A percentile compares a stretch with the other conserved stretches of the same genome.
Evolutionary conservation across 176 grass and related monocot species (phyloP).

Genomic region (Typha latifolia): DNA sequence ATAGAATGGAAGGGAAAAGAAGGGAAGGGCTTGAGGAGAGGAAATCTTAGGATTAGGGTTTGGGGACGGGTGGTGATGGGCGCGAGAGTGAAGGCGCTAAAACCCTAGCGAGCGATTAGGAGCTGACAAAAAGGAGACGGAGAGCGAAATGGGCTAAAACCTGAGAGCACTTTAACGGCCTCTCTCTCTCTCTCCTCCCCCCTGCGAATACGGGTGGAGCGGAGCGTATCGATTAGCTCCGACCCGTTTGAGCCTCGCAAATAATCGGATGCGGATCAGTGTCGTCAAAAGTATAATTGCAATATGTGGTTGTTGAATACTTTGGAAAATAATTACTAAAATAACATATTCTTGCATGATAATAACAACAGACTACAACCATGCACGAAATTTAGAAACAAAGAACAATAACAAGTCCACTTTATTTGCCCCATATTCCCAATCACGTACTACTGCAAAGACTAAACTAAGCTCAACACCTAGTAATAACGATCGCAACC

Average conservation of each 20-base stretch:
- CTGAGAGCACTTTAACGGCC: background rate
- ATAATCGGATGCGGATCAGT: background rate
- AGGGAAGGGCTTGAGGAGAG: background rate
- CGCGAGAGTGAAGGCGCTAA: background rate
- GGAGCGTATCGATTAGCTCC: background rate
- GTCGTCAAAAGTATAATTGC: no score
- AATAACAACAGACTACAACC: no score
- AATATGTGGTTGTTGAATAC: no score
- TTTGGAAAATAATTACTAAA: no score
- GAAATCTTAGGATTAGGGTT: background rate
- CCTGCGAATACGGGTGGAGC: background rate
- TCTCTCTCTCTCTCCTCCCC: background rate
- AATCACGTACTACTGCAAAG: background rate
- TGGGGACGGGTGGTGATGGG: background rate
- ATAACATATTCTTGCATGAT: no score
- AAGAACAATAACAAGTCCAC: no score
- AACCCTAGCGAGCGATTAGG: background rate
- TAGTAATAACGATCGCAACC: background rate
- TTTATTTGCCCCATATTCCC: no score
- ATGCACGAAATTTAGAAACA: no score
- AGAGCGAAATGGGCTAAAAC: constrained; percentile 3
- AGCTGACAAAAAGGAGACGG: background rate
- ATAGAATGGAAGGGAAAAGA: background rate
- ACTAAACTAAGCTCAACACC: background rate
- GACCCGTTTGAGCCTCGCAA: background rate